Base-by-base conservation (phyloP, 345 rosid genomes). In the Camelina neglecta region DNA sequence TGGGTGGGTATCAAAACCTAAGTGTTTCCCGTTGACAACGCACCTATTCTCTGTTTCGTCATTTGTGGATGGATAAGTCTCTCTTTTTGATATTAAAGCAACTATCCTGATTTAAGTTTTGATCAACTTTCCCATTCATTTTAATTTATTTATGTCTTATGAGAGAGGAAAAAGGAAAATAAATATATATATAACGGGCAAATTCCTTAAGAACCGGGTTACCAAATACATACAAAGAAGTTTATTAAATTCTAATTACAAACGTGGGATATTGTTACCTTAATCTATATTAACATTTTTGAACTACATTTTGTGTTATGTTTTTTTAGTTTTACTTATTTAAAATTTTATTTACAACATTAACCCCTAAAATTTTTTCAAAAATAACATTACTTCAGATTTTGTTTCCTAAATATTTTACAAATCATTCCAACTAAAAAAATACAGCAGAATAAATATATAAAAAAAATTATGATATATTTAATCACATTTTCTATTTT, bases 181-280 rank as follows among this genome's bases (percentile, higher is more conserved):
- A 38, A 2, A 60, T 55, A 12, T 13, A 47, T 54, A 18, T 20
- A 15, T 7, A 44, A 44, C 3, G 65, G 49, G 12, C 6, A 35
- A 71, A 54, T 63, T 64, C 70, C 77, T 54, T 53, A 42, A 64
- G 21, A 63, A 53, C 47, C 70, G 76, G 62, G 63, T 63, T 53
- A 63, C 69, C 60, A 50, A 55, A 53, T 41, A 42, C 11, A 63
- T 42, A 63, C 6, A 31, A 31, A 57, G 5, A 6, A 23, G 18
- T 39, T 41, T 44, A 41, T 20, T 65, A 65, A 56, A 74, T 45
- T 65, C 58, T 45, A 49, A 55, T 33, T 9, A 23, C 54, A 64
- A 74, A 65, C 77, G 71, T 74, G 77, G 58, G 49, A 20, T 54
- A 64, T 20, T 54, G 11, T 53, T 64, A 41, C 12, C 42, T 42